These are phyloP conservation scores for Trichoderma virens DNA, from an alignment of 495 filamentous ascomycete species.

Conservation along the genomic window DNA sequence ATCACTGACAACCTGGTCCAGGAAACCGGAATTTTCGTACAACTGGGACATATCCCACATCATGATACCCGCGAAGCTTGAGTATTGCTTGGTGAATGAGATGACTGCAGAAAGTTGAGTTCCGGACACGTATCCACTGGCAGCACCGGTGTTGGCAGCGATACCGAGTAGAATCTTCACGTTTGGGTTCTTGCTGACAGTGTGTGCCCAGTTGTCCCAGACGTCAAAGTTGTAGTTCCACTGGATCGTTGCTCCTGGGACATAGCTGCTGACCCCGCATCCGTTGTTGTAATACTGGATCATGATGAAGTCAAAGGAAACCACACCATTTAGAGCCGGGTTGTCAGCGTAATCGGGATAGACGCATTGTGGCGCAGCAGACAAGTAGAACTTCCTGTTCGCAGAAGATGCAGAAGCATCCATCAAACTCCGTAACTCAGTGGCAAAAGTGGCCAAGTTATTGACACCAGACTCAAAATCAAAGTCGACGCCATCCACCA, in stretches of 20 bases:
- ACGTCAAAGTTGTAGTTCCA: slow-evolving; percentile 59
- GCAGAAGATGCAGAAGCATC: slow-evolving; percentile 19
- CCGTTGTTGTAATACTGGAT: slow-evolving; percentile 65
- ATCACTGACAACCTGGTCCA: slow-evolving; percentile 31
- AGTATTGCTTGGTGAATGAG: slow-evolving; percentile 42
- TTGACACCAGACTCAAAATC: slow-evolving; percentile 47
- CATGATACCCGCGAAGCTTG: slow-evolving; percentile 64
- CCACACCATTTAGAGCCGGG: slow-evolving; percentile 43
- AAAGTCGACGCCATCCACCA: slow-evolving; percentile 67
- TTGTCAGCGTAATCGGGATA: slow-evolving; percentile 52
- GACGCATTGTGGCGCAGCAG: slow-evolving; percentile 60
- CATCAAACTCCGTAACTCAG: slow-evolving; percentile 47
- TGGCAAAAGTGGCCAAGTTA: slow-evolving; percentile 49
- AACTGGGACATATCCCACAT: slow-evolving; percentile 63
- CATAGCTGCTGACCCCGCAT: slow-evolving; percentile 52
- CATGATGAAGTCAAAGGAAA: slow-evolving; percentile 56
- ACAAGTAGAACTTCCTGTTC: slow-evolving; percentile 48
- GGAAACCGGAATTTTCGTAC: slow-evolving; percentile 50
- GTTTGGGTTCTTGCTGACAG: slow-evolving; percentile 47
- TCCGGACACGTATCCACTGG: slow-evolving; percentile 49
- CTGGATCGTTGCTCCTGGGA: slow-evolving; percentile 20
- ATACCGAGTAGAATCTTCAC: slow-evolving; percentile 62
- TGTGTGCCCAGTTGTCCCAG: slow-evolving; percentile 66
- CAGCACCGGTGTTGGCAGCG: slow-evolving; percentile 53
- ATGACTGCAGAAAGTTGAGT: slow-evolving; percentile 40